Evolutionary conservation across 2,329 filamentous ascomycete genomes (phyloP).

Genomic region (Colletotrichum lupini): DNA sequence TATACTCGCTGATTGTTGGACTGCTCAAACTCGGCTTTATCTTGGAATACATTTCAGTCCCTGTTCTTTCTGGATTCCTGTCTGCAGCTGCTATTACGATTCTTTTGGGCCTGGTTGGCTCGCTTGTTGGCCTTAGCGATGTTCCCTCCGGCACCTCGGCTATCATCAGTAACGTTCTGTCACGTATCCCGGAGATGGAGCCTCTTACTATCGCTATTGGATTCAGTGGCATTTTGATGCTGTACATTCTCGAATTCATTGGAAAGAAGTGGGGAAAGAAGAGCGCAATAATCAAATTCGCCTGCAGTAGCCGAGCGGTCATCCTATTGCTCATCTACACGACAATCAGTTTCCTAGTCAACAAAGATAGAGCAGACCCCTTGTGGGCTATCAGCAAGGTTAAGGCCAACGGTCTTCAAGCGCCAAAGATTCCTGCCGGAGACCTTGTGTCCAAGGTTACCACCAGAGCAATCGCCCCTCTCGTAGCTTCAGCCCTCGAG

Average conservation of each 20-base stretch:
- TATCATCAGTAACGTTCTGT: slow-evolving; percentile 69
- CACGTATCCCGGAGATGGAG: slow-evolving; percentile 65
- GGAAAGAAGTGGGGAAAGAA: slow-evolving; percentile 69
- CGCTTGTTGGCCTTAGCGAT: slow-evolving; percentile 64
- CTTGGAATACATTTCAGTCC: slow-evolving; percentile 73
- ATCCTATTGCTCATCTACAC: slow-evolving; percentile 71
- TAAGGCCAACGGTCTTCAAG: slow-evolving; percentile 62
- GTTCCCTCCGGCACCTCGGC: slow-evolving; percentile 63
- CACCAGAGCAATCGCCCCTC: slow-evolving; percentile 66
- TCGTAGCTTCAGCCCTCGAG: slow-evolving; percentile 70
- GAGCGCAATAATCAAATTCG: slow-evolving; percentile 66
- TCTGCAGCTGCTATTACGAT: slow-evolving; percentile 75
- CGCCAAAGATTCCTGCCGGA: slow-evolving; percentile 59
- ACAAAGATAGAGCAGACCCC: slow-evolving; percentile 60
- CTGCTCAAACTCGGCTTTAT: slow-evolving; percentile 73
- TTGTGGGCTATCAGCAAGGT: slow-evolving; percentile 71
- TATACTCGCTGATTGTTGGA: slow-evolving; percentile 69
- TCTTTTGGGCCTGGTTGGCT: slow-evolving; percentile 71
- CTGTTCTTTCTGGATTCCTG: slow-evolving; percentile 73
- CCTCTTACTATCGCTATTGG: slow-evolving; percentile 70
- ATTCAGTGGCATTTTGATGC: slow-evolving; percentile 65
- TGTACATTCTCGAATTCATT: slow-evolving; percentile 66
- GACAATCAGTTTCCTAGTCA: slow-evolving; percentile 71
- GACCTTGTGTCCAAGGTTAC: slow-evolving; percentile 65
- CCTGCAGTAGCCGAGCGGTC: slow-evolving; percentile 70